These are phyloP conservation scores for Gremmenia infestans DNA, from an alignment of 2,329 filamentous ascomycete species.

Conservation along the genomic window DNA sequence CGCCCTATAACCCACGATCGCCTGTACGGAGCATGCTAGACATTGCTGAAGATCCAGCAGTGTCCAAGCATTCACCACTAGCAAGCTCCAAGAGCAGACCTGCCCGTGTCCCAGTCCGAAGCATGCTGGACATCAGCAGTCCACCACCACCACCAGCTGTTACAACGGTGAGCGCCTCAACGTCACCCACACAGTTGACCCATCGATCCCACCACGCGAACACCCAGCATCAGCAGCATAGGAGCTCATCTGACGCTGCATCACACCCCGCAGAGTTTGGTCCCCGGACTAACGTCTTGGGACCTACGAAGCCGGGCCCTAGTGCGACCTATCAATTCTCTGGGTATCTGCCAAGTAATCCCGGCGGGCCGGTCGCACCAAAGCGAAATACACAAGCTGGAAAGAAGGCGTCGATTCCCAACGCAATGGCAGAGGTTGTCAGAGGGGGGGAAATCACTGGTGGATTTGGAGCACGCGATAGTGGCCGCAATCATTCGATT, in stretches of 20 bases:
- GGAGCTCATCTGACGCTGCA: slow-evolving; percentile 52
- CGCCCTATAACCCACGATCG: slow-evolving; percentile 56
- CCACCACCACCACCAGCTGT: slow-evolving; percentile 26
- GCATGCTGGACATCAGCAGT: slow-evolving; percentile 55
- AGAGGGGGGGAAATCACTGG: slow-evolving; percentile 48
- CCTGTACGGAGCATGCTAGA: slow-evolving; percentile 60
- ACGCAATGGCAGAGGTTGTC: slow-evolving; percentile 50
- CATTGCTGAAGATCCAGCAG: slow-evolving; percentile 15
- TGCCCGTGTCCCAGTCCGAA: slow-evolving; percentile 42
- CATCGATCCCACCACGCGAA: slow-evolving; percentile 31
- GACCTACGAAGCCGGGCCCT: slow-evolving; percentile 35
- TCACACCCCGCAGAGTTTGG: slow-evolving; percentile 45
- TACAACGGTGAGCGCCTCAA: slow-evolving; percentile 41
- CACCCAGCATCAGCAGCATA: slow-evolving; percentile 16
- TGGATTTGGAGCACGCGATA: slow-evolving; percentile 23
- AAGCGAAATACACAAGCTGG: slow-evolving; percentile 47
- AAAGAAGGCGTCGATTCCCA: slow-evolving; percentile 33
- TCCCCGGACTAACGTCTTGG: slow-evolving; percentile 30
- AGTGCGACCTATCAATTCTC: slow-evolving; percentile 57
- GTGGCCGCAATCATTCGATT: slow-evolving; percentile 24
- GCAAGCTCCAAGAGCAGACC: slow-evolving; percentile 34
- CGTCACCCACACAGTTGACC: slow-evolving; percentile 41
- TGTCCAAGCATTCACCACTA: slow-evolving; percentile 23
- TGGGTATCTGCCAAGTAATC: slow-evolving; percentile 49
- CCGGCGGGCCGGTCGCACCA: slow-evolving; percentile 37